Evolutionary conservation across 495 filamentous ascomycete species (phyloP), one percentile per base, ranked within the genome.

Genomic region (Podospora pseudoanserina): DNA sequence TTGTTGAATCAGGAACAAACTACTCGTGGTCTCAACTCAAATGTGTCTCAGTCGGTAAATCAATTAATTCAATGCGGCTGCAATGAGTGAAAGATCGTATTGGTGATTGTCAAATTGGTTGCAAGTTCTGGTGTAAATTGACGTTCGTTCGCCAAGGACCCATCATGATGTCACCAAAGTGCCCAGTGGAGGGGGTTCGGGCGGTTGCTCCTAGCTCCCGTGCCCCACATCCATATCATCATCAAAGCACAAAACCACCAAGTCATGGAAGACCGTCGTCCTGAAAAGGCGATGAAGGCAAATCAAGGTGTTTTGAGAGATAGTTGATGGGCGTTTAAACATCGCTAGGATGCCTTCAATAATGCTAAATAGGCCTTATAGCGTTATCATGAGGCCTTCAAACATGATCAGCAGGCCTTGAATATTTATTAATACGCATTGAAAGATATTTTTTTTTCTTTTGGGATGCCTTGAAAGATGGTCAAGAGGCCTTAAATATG

Each of bases 81-180:
- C 30, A 49, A 49, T 16, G 23, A 23, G 23, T 49, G 39, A 49
- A 11, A 49, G 9, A 49, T 49, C 9, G 39, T 2, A 49, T 49
- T 49, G 39, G 5, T 11, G 39, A 3, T 7, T 49, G 5, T 16
- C 13, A 6, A 11, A 49, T 11, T 49, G 15, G 6, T 11, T 49
- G 13, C 39, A 49, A 49, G 5, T 49, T 49, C 15, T 2, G 39
- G 39, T 11, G 7, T 49, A 49, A 16, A 11, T 49, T 49, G 39
- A 49, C 39, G 39, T 49, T 59, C 23, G 19, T 59, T 59, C 56
- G 19, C 56, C 56, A 59, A 59, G 32, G 23, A 32, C 34, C 32
- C 30, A n/a, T 49, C 60, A 61, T 70, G 68, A 70, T 70, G 68
- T 70, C 68, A 70, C 66, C 63, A 23, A 39, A 19, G n/a, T 15